Percentiles rank a stretch among this genome's conserved stretches.
These are phyloP conservation scores for Musa schizocarpa DNA, from an alignment of 176 grass and related monocot species.

Conservation along the genomic window DNA sequence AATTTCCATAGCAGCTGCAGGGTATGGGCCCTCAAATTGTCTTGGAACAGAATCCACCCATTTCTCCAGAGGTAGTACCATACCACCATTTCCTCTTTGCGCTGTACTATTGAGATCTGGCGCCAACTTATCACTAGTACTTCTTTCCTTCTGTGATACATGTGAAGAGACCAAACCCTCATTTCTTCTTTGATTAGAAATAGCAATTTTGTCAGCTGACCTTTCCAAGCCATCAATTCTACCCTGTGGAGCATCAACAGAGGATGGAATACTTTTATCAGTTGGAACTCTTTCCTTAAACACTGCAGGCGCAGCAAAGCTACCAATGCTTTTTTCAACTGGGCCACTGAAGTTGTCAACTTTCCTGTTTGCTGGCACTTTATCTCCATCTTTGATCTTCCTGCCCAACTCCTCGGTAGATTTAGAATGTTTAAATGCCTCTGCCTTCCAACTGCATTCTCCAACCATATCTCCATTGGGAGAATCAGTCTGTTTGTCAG, in stretches of 20 bases:
- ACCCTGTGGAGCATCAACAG: conserved; percentile 25
- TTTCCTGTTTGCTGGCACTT: conserved; percentile 29
- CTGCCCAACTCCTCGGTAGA: conserved; percentile 42
- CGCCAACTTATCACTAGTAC: neutral
- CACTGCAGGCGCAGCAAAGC: conserved; percentile 25
- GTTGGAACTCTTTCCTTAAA: conserved; percentile 30
- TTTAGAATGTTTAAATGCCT: conserved; percentile 43
- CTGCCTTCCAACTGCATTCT: conserved; percentile 37
- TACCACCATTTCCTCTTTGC: conserved; percentile 29
- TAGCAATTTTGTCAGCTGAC: conserved; percentile 43
- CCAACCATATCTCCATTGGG: conserved; percentile 28
- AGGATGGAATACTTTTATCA: conserved; percentile 39
- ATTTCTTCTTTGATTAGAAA: conserved; percentile 38
- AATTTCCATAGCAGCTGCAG: conserved; percentile 12
- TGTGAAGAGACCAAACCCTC: conserved; percentile 32
- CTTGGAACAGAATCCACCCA: conserved; percentile 23
- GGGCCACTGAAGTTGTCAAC: conserved; percentile 36
- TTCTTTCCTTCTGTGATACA: conserved; percentile 28
- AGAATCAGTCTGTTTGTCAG: conserved; percentile 30
- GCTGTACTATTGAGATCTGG: neutral
- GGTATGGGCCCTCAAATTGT: conserved; percentile 29
- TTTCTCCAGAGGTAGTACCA: conserved; percentile 28
- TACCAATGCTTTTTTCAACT: conserved; percentile 33
- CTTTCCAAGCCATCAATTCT: conserved; percentile 38
- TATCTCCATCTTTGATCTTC: conserved; percentile 38